Base-by-base conservation (phyloP, 2,329 filamentous ascomycete species). In the Aureobasidium vineae region DNA sequence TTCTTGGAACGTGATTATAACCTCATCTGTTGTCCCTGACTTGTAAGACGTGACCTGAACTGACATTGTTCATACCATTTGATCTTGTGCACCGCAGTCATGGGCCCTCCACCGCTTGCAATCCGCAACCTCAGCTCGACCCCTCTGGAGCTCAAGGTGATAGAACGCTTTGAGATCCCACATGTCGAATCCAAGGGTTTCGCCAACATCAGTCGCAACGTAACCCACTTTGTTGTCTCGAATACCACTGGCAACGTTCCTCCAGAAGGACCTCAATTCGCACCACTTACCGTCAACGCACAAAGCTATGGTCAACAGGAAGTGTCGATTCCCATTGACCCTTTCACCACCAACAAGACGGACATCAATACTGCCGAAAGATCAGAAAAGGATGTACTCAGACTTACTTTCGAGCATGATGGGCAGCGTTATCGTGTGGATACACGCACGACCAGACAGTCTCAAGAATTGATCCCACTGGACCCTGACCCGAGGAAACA, bases 71-170 rank as follows among this genome's bases (percentile, higher is more conserved):
- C 26, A 26, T 45, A 40, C 26, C 31, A 13, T 50, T 19, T 31
- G 10, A 11, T 38, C 38, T 5, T 13, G 16, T 23, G 13, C 15
- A 38, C n/a, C 16, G 23, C 16, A 21, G 47, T 28, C n/a, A 67
- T 67, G 66, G 59, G 36, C 11, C 49, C 50, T 26, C 65, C 65
- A 7, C 72, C 75, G 23, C 80, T 97, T 71, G 90, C 85, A 5
- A 86, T 97, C 72, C 91, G 93, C 73, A 97, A 97, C 77, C 81
- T 96, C 70, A 94, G 91, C 52, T 82, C 85, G 66, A 88, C 85
- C 57, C 83, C 87, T n/a, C 81, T 97, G 65, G 86, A 88, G 71
- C 84, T 97, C 72, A 88, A 87, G 76, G 77, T 82, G 68, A 81
- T 94, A 67, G 90, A 96, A 79, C 88, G 89, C 71, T 92, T 92